Conservation (phyloP, 2,329 filamentous ascomycete genomes). For the Cadophora gregata region DNA sequence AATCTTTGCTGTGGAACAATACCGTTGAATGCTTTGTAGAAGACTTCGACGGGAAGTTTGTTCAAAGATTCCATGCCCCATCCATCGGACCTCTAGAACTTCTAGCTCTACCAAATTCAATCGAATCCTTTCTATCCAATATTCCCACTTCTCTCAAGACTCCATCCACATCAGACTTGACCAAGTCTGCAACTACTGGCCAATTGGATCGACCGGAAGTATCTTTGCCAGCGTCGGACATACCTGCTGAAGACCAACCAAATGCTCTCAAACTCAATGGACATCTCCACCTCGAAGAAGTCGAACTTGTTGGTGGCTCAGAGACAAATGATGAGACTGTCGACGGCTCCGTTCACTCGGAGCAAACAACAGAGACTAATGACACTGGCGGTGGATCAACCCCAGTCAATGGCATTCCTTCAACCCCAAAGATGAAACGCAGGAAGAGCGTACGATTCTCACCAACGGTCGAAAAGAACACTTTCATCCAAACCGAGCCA, state of each 20-base stretch:
- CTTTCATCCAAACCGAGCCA: conserved; percentile 59
- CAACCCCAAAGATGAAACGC: conserved; percentile 47
- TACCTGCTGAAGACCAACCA: neutral
- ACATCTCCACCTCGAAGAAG: conserved; percentile 20
- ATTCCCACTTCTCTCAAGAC: neutral
- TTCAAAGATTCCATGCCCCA: conserved; percentile 20
- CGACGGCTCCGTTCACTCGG: conserved; percentile 32
- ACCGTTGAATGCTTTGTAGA: conserved; percentile 14
- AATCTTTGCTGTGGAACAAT: neutral
- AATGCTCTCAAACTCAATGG: conserved; percentile 24
- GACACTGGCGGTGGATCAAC: conserved; percentile 24
- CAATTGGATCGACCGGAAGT: neutral
- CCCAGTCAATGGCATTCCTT: conserved; percentile 25
- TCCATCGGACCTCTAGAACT: conserved; percentile 26
- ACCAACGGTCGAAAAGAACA: conserved; percentile 68
- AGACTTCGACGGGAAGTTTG: conserved; percentile 11
- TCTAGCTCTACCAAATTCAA: conserved; percentile 28
- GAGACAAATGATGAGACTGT: conserved; percentile 31
- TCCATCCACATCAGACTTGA: neutral
- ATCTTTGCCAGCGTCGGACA: neutral
- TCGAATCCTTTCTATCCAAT: conserved; percentile 10
- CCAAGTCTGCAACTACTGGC: neutral
- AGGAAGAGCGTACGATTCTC: conserved; percentile 76
- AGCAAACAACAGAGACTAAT: conserved; percentile 28
- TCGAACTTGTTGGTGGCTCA: conserved; percentile 28